Percentiles rank a stretch among this genome's conserved stretches.
Conservation (phyloP, 495 filamentous ascomycete species). For the Aspergillus baeticus region DNA sequence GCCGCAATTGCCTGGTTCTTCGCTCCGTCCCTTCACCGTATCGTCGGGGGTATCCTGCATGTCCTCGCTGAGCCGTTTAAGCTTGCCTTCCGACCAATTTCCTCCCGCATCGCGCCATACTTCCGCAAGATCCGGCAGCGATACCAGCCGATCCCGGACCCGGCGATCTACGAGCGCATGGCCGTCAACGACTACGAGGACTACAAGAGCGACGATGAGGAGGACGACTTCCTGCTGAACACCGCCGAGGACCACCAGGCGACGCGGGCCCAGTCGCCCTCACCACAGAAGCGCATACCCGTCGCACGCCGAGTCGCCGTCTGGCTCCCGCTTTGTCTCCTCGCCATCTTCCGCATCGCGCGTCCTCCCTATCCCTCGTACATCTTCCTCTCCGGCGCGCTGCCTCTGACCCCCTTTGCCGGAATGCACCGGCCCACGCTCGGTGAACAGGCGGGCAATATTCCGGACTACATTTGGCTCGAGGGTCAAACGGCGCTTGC, state of each 20-base stretch:
- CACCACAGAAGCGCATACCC: constrained; percentile 7
- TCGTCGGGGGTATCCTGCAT: constrained; percentile 30
- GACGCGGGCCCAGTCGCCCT: no score
- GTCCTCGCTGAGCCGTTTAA: constrained; percentile 33
- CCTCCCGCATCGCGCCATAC: constrained; percentile 14
- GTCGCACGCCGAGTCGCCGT: constrained; percentile 16
- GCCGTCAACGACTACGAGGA: constrained; percentile 28
- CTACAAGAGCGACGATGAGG: constrained; percentile 30
- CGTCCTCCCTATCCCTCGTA: constrained; percentile 33
- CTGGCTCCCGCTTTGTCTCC: constrained; percentile 20
- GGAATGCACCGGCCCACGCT: constrained; percentile 25
- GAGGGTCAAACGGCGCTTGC: constrained; percentile 22
- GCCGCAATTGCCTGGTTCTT: constrained; percentile 23
- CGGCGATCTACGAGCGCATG: constrained; percentile 33
- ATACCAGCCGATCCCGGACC: constrained; percentile 24
- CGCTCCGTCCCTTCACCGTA: constrained; percentile 22
- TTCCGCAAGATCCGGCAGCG: constrained; percentile 12
- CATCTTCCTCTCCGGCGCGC: constrained; percentile 31
- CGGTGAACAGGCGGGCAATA: constrained; percentile 25
- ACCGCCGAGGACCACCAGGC: constrained; percentile 3
- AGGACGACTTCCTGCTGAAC: constrained; percentile 20
- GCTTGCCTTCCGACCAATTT: constrained; percentile 23
- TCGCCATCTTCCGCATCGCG: constrained; percentile 25
- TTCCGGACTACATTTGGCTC: constrained; percentile 23
- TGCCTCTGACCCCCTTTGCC: constrained; percentile 28